Conservation (phyloP, 441 rosid genomes). For the Pelargonium australe region DNA sequence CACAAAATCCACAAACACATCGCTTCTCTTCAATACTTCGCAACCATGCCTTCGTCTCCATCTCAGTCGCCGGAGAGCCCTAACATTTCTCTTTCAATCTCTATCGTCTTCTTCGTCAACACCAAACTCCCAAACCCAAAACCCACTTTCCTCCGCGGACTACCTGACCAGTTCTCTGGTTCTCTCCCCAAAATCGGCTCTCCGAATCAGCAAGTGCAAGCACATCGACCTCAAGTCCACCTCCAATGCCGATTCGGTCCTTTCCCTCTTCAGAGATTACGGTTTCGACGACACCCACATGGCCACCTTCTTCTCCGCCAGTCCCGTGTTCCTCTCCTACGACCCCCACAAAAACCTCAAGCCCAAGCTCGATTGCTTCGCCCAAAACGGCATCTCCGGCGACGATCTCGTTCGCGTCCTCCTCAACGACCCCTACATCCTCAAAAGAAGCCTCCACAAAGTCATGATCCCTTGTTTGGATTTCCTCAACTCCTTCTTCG, state of each 20-base stretch:
- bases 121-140: background rate
- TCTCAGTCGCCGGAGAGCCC: no score
- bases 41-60: no score
- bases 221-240: background rate
- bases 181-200: background rate
- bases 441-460: background rate
- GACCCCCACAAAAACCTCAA: background rate
- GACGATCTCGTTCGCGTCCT: background rate
- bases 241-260: background rate
- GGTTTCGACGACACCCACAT: background rate
- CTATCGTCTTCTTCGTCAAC: no score
- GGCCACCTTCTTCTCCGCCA: background rate
- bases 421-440: background rate
- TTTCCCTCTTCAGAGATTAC: background rate
- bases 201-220: background rate
- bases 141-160: background rate
- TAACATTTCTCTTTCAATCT: no score
- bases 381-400: slow-evolving; percentile 1
- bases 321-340: background rate
- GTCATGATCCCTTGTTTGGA: background rate
- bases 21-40: no score
- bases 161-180: background rate
- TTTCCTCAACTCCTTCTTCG: background rate
- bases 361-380: slow-evolving; percentile 4
- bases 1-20: no score